Evolutionary conservation across 768 basidiomycete genomes (phyloP), one percentile per base, ranked within the genome.

Genomic region (Leucocoprinus birnbaumii): DNA sequence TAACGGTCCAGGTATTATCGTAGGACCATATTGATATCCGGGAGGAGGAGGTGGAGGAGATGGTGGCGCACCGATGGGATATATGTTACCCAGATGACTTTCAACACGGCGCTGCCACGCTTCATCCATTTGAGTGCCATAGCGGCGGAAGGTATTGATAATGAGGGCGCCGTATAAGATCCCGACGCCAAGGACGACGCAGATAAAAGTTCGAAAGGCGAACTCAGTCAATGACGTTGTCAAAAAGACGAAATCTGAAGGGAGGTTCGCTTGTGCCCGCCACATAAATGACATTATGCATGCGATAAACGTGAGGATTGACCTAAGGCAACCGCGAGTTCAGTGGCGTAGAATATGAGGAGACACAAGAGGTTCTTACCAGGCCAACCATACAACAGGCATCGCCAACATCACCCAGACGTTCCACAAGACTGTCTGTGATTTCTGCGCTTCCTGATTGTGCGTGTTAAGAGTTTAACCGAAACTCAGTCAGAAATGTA

Each of bases 391-490:
- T 19, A 84, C 60, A 2, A 75, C 80, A 0, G 85, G 85, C 71
- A 83, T 76, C 0, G 83, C 80, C 25, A 86, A 70, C 18, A 86
- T 55, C 2, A 85, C 78, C 83, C 84, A 85, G 14, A 86, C 79
- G 56, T 86, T 86, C 85, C 85, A 73, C 60, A 65, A 68, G 21
- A 67, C 62, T 6, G 66, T 60, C 22, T 60, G 60, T 1, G 61
- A 57, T 26, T 63, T 68, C 42, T 77, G 75, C 3, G 83, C 78
- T 61, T 86, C 84, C 81, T 84, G 53, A 6, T 19, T 16, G 37
- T 2, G 10, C 5, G 48, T 7, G 21, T 8, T 18, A 24, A 45
- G 22, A 9, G 14, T 19, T 21, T 5, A 21, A n/a, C 3, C 25
- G 26, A 31, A 31, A 31, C 31, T 5, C 5, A 5, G 31, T 11